Evolutionary conservation across 192 early-diverging fungal species (phyloP), one percentile per base, ranked within the genome.

Genomic region (Coemansia guatemalensis): DNA sequence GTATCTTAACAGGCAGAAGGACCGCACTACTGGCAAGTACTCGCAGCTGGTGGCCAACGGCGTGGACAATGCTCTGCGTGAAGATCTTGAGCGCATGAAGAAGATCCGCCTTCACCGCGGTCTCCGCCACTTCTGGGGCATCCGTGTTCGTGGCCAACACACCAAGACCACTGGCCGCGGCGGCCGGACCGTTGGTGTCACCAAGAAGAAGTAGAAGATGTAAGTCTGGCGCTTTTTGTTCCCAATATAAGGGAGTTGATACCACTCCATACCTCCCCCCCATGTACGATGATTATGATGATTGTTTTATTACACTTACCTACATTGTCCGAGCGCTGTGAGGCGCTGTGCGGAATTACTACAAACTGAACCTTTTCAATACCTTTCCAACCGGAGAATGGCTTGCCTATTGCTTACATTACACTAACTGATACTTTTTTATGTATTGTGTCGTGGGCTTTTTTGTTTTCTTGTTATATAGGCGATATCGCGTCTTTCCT

Each of bases 1-100:
- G 96, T 99, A 97, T 92, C 89, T 99, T 61, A 99, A 99, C 91
- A 90, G 94, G 83, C 96, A 99, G 83, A 98, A 97, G 91, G 94
- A 98, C 86, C 89, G 93, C 77, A 85, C 89, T 69, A 90, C 93
- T 75, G 94, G 94, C 81, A 94, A 93, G 85, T 94, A 91, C 90
- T 87, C 90, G 64, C 96, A 99, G 85, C 83, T 92, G 63, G 85
- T 99, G 71, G 90, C 96, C 72, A 99, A 99, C 88, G 83, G 74
- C 60, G 82, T 98, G 39, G 95, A 98, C 86, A 95, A 89, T 87
- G 90, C 90, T 85, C 85, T 95, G 83, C 95, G 96, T 93, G 94
- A 97, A 85, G 96, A 99, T 78, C 85, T 99, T 59, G 96, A 99
- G 85, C 90, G 94, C 65, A 84, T 99, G 78, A 99, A 97, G 93